phyloP scores from a whole-genome alignment of 2,329 filamentous ascomycete species.

The Sordariomycetes sp. region DNA sequence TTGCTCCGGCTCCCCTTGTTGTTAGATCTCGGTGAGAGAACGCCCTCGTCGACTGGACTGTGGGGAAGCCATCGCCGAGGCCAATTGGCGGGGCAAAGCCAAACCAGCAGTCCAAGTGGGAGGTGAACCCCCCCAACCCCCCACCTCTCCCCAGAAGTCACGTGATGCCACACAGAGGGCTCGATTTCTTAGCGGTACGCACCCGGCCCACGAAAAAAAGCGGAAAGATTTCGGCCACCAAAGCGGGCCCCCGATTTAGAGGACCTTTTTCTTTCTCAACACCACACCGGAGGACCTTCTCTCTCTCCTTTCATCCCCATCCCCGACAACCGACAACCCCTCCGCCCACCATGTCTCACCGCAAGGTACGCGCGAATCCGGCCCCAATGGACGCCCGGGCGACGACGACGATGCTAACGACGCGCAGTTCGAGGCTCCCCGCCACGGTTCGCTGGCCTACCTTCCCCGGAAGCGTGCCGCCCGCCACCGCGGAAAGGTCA shows the following conservation, averaged over 20 bases:
- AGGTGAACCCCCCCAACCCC: not conserved
- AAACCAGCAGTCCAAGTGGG: not conserved
- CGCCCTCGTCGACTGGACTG: too few species aligned
- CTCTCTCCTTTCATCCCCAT: constrained; percentile 7
- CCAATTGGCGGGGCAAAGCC: not conserved
- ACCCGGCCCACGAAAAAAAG: constrained; percentile 4
- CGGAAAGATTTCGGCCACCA: constrained; percentile 4
- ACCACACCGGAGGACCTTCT: constrained; percentile 5
- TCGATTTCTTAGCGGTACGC: constrained; percentile 3
- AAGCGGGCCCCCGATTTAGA: not conserved
- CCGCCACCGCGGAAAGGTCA: constrained; percentile 93
- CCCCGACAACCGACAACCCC: not conserved
- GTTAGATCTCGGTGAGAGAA: too few species aligned
- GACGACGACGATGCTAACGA: not conserved
- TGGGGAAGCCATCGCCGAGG: not conserved
- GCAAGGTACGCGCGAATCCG: constrained; percentile 7
- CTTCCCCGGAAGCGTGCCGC: constrained; percentile 84
- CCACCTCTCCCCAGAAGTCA: too few species aligned
- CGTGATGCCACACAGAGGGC: constrained; percentile 2
- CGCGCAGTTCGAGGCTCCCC: constrained; percentile 60
- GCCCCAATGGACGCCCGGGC: not conserved
- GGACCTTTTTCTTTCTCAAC: not conserved
- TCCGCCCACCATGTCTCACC: constrained; percentile 8
- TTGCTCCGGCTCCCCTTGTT: too few species aligned
- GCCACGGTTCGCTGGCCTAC: constrained; percentile 87